Evolutionary conservation across 768 basidiomycete species (phyloP).

Genomic region (Boletus rubropictus): DNA sequence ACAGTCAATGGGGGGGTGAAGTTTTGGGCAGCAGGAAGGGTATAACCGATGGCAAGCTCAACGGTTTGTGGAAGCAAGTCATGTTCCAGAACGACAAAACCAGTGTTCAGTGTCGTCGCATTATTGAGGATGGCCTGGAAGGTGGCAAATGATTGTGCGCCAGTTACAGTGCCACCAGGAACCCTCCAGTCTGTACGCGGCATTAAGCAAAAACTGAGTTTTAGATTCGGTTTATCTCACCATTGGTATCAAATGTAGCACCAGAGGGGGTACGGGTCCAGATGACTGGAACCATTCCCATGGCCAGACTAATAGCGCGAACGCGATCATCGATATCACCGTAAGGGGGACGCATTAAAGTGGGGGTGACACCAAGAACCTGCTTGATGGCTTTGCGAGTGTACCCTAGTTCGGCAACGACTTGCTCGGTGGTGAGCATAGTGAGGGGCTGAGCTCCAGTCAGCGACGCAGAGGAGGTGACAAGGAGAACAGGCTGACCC

Average conservation of each 20-base stretch:
- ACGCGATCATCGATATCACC: slow-evolving; percentile 93
- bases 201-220: slow-evolving; percentile 6
- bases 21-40: slow-evolving; percentile 66
- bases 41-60: slow-evolving; percentile 85
- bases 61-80: slow-evolving; percentile 83
- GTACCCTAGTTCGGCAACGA: slow-evolving; percentile 93
- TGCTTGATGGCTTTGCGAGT: slow-evolving; percentile 78
- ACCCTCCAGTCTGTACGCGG: slow-evolving; percentile 72
- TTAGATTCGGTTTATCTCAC: slow-evolving; percentile 30
- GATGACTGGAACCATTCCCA: slow-evolving; percentile 88
- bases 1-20: slow-evolving; percentile 65
- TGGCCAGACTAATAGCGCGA: slow-evolving; percentile 80
- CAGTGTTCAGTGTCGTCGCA: slow-evolving; percentile 53
- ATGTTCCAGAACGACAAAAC: slow-evolving; percentile 87
- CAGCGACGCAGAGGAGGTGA: slow-evolving; percentile 8
- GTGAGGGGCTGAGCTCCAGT: slow-evolving; percentile 48
- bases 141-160: slow-evolving; percentile 55
- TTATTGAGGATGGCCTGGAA: slow-evolving; percentile 73
- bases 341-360: slow-evolving; percentile 73
- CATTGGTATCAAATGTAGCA: slow-evolving; percentile 66
- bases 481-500: slow-evolving; percentile 31
- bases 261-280: slow-evolving; percentile 68
- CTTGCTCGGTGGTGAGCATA: slow-evolving; percentile 67
- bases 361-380: slow-evolving; percentile 71
- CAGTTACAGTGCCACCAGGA: slow-evolving; percentile 64